Evolutionary conservation across 1,139 yeast genomes (phyloP), one percentile per base, ranked within the genome.

Genomic region (Yamadazyma triangularis): DNA sequence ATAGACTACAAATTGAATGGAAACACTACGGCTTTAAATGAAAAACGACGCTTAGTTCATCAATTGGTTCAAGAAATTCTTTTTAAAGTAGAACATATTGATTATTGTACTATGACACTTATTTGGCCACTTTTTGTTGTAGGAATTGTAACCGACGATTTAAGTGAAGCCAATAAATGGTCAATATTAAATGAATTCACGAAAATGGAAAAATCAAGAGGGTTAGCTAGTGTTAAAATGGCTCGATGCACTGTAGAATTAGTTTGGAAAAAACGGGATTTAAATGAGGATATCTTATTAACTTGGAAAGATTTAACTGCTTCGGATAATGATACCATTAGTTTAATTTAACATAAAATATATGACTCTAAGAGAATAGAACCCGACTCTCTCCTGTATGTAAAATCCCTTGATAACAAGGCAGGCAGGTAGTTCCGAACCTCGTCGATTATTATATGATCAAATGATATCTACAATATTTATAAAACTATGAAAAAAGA

Each of bases 111-210:
- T 19, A 57, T 59, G 56, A 51, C 67, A 2, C 38, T 63, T 8
- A 38, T 59, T 4, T 63, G 70, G 69, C 61, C 69, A 0, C 32
- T 61, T 4, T 63, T 62, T 35, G 47, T 63, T 8, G 39, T 62
- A 8, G 69, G 67, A 1, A 42, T 60, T 2, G 54, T 56, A 2
- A 41, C 58, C 8, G 50, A 51, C 3, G 51, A 50, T 11, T 23
- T 33, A 14, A 48, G 45, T 13, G 66, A 60, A 24, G 54, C 54
- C 1, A 51, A 47, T 8, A 40, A 65, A 27, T 57, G 63, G 64
- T 60, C 56, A 41, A 61, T 62, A 2, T 41, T 63, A 23, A 44
- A 53, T 16, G 47, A 51, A 4, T 36, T 63, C 25, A 43, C 47
- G 3, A 50, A 49, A 28, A 53, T 63, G 62, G 60, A 60, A 37